Evolutionary conservation across 192 early-diverging fungal genomes (phyloP).

Genomic region (Entomortierella parvispora): DNA sequence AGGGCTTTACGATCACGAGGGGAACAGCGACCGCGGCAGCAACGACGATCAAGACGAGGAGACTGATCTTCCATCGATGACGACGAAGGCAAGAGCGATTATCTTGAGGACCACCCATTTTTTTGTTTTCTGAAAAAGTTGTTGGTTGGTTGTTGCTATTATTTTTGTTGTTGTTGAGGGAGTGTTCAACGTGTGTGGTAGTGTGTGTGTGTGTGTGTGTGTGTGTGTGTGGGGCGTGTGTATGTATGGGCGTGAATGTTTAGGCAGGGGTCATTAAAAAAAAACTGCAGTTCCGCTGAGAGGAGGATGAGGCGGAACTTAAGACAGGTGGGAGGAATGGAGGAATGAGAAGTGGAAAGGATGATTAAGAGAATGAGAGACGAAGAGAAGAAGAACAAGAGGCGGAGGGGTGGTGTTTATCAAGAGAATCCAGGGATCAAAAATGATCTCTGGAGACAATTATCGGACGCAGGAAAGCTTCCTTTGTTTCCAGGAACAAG

Average conservation of each 20-base stretch:
- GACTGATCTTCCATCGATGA: slow-evolving; percentile 17
- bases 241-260: too few relatives aligned
- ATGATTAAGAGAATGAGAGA: not conserved
- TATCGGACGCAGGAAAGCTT: too few relatives aligned
- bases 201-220: too few relatives aligned
- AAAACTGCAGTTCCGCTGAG: too few relatives aligned
- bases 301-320: too few relatives aligned
- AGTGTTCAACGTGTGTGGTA: too few relatives aligned
- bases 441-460: too few relatives aligned
- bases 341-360: not conserved
- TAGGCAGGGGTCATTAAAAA: not conserved
- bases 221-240: too few relatives aligned
- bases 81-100: slow-evolving; percentile 24
- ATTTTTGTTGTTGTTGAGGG: not conserved
- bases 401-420: not conserved
- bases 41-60: slow-evolving; percentile 14
- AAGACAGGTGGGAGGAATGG: not conserved
- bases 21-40: slow-evolving; percentile 20
- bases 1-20: slow-evolving; percentile 20
- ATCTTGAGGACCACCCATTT: not conserved
- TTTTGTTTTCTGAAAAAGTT: too few relatives aligned
- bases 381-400: not conserved
- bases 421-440: not conserved
- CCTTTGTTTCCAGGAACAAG: too few relatives aligned
- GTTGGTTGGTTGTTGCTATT: not conserved